phyloP scores from a whole-genome alignment of 1,139 yeast genomes.

The Scheffersomyces segobiensis region DNA sequence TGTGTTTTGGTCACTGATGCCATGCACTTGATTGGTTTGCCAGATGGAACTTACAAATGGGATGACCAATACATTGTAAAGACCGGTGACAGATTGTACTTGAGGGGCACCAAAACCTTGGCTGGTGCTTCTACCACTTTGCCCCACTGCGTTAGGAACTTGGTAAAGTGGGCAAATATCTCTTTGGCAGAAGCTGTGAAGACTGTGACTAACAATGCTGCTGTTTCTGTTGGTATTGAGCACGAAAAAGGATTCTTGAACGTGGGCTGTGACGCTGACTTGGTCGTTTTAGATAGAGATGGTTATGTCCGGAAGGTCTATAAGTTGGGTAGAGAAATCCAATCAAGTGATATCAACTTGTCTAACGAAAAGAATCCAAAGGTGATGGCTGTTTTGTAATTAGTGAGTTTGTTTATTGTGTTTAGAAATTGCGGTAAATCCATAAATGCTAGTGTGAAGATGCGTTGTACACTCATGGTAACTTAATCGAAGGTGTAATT shows the following conservation, averaged over 20 bases:
- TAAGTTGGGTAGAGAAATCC: constrained; percentile 48
- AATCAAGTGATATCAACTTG: constrained; percentile 10
- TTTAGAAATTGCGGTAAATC: background rate
- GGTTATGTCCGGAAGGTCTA: constrained; percentile 53
- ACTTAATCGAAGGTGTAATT: background rate
- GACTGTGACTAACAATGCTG: constrained; percentile 60
- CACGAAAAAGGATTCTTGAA: constrained; percentile 52
- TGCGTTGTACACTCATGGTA: background rate
- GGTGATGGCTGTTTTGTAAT: constrained; percentile 10
- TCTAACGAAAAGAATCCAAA: constrained; percentile 7
- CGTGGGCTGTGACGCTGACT: constrained; percentile 60
- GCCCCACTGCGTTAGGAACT: constrained; percentile 54
- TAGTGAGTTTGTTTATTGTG: too few species aligned
- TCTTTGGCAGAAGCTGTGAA: constrained; percentile 55
- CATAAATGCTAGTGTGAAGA: too few species aligned
- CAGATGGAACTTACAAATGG: constrained; percentile 54
- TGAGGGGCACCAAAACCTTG: constrained; percentile 59
- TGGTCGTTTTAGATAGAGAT: constrained; percentile 46
- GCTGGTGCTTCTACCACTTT: constrained; percentile 66
- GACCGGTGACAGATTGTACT: constrained; percentile 46
- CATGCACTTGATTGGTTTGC: constrained; percentile 54
- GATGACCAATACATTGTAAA: constrained; percentile 51
- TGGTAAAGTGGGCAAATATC: constrained; percentile 53
- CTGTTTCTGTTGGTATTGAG: constrained; percentile 46
- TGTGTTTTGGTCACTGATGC: constrained; percentile 66